Evolutionary conservation across 129 eudicot genomes (phyloP).

Genomic region (Erigeron canadensis): DNA sequence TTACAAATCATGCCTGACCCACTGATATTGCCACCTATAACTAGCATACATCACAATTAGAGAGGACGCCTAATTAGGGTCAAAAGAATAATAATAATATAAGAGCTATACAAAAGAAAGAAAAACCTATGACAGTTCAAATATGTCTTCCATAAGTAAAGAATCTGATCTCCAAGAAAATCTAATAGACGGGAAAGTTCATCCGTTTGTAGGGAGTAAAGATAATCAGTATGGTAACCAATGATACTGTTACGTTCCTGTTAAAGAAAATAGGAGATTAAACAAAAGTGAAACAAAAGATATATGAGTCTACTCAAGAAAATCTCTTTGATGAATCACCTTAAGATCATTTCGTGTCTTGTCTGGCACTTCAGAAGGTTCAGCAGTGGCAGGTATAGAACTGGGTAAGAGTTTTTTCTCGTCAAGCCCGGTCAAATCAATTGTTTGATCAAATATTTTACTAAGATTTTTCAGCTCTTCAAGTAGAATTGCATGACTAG

Average conservation of each 20-base stretch:
- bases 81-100: background rate
- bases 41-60: background rate
- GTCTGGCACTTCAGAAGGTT: constrained; percentile 29
- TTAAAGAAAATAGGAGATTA: constrained; percentile 6
- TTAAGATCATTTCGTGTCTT: constrained; percentile 22
- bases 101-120: background rate
- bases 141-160: constrained; percentile 60
- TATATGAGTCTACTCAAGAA: background rate
- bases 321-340: constrained; percentile 30
- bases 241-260: constrained; percentile 44
- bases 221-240: constrained; percentile 34
- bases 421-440: constrained; percentile 41
- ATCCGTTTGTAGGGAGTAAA: constrained; percentile 44
- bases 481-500: constrained; percentile 58
- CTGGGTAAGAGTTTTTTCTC: constrained; percentile 31
- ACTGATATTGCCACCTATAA: background rate
- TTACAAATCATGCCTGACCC: background rate
- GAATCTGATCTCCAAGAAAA: constrained; percentile 51
- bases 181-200: constrained; percentile 40
- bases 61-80: background rate
- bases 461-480: constrained; percentile 62
- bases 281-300: background rate
- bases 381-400: constrained; percentile 24
- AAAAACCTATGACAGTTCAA: constrained; percentile 72
- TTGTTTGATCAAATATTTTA: constrained; percentile 44